Evolutionary conservation across 2,329 filamentous ascomycete species (phyloP).

Genomic region (Arthrobotrys iridis): DNA sequence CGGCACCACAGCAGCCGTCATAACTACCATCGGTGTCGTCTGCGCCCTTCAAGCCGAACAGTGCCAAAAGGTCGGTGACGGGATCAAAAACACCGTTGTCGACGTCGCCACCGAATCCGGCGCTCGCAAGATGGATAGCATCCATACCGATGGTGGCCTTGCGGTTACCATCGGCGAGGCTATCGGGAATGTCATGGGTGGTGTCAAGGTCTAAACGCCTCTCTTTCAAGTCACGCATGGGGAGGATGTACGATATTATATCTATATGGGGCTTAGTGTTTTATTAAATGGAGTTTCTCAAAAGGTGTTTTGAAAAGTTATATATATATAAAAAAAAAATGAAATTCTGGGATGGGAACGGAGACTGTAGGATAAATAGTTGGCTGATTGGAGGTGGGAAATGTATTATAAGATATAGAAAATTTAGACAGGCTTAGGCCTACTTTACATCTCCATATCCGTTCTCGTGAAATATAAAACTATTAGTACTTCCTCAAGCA

Average conservation of each 20-base stretch:
- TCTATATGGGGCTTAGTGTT: neutral
- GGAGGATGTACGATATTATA: constrained; percentile 7
- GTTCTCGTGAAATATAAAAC: no score
- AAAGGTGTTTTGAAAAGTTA: neutral
- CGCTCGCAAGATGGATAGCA: neutral
- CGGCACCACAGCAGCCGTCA: neutral
- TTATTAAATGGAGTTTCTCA: neutral
- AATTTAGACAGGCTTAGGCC: neutral
- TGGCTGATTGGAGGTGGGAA: neutral
- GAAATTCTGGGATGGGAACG: neutral
- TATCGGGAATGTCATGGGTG: neutral
- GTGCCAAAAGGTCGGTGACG: constrained; percentile 14
- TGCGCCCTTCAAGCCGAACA: constrained; percentile 22
- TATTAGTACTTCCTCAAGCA: no score
- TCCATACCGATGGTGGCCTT: neutral
- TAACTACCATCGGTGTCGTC: constrained; percentile 2
- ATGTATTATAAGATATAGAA: neutral
- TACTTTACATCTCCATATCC: neutral
- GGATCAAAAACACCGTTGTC: neutral
- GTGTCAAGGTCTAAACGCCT: neutral
- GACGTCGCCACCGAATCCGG: neutral
- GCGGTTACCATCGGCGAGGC: neutral
- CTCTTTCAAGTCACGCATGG: neutral
- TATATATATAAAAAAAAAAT: constrained; percentile 1
- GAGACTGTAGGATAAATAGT: no score